Evolutionary conservation across 2,329 filamentous ascomycete genomes (phyloP).

Genomic region (Trichoderma gracile): DNA sequence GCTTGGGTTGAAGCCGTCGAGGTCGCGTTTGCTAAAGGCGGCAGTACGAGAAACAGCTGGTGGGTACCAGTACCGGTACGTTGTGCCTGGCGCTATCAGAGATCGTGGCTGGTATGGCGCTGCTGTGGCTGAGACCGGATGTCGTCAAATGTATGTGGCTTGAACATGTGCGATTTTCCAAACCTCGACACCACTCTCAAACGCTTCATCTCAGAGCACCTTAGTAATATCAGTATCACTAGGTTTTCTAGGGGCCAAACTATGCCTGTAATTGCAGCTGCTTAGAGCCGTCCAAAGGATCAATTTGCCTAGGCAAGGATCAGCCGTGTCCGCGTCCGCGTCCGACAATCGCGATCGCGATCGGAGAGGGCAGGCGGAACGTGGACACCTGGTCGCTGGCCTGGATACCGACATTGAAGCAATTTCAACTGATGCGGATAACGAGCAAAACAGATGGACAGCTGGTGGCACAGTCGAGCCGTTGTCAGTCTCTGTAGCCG

Average conservation of each 20-base stretch:
- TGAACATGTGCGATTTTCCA: too few relatives aligned
- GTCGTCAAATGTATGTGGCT: too few relatives aligned
- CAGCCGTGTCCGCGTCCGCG: slow-evolving; percentile 15
- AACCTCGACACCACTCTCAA: too few relatives aligned
- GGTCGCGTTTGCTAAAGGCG: too few relatives aligned
- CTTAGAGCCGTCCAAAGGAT: slow-evolving; percentile 1
- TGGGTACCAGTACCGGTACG: too few relatives aligned
- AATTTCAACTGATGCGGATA: not conserved
- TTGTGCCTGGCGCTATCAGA: too few relatives aligned
- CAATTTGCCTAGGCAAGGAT: slow-evolving; percentile 14
- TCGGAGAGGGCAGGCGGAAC: slow-evolving; percentile 18
- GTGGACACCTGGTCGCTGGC: slow-evolving; percentile 16
- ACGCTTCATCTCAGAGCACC: not conserved
- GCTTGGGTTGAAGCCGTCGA: not conserved
- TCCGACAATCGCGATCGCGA: slow-evolving; percentile 25
- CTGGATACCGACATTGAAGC: slow-evolving; percentile 7
- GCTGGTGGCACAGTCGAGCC: not conserved
- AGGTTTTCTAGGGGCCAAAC: not conserved
- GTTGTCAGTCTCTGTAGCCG: not conserved
- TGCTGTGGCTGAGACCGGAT: too few relatives aligned
- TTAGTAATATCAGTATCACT: not conserved
- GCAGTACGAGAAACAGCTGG: too few relatives aligned
- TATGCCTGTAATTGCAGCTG: not conserved
- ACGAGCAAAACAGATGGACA: not conserved
- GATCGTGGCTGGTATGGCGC: too few relatives aligned